Percentiles rank a stretch among this genome's conserved stretches.
phyloP scores from a whole-genome alignment of 2,329 filamentous ascomycete genomes.

The Davidsoniella australis region DNA sequence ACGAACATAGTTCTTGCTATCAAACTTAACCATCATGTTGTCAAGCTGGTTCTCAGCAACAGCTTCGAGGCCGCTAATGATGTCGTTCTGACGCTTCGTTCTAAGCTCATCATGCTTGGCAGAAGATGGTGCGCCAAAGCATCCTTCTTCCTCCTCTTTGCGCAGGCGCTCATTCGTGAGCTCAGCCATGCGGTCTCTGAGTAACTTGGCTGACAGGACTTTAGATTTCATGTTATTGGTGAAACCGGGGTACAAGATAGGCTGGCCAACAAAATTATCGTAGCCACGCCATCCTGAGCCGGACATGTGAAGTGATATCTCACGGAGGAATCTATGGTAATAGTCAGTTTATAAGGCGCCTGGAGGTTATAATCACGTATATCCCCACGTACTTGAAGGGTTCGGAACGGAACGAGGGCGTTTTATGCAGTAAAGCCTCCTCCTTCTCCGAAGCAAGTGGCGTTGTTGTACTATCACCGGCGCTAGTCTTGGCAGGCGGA shows the following conservation, averaged over 20 bases:
- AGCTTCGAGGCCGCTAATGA: slow-evolving; percentile 50
- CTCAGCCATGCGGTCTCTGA: slow-evolving; percentile 58
- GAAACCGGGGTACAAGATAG: slow-evolving; percentile 85
- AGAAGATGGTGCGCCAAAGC: slow-evolving; percentile 27
- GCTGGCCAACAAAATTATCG: slow-evolving; percentile 75
- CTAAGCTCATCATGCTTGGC: slow-evolving; percentile 1
- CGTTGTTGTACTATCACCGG: slow-evolving; percentile 13
- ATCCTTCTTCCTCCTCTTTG: slow-evolving; percentile 38
- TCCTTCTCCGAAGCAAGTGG: slow-evolving; percentile 35
- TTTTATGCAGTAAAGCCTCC: slow-evolving; percentile 59
- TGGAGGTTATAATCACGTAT: not conserved
- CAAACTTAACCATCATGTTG: slow-evolving; percentile 98
- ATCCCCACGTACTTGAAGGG: slow-evolving; percentile 34
- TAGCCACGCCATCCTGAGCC: slow-evolving; percentile 93
- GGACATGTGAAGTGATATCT: slow-evolving; percentile 83
- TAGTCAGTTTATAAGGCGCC: slow-evolving; percentile 10
- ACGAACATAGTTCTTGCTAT: slow-evolving; percentile 82
- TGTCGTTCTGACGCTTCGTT: slow-evolving; percentile 10
- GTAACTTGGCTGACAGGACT: slow-evolving; percentile 58
- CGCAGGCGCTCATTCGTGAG: slow-evolving; percentile 72
- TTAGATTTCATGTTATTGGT: slow-evolving; percentile 71
- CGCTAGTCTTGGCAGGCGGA: slow-evolving; percentile 26
- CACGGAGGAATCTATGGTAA: slow-evolving; percentile 64
- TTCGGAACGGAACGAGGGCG: slow-evolving; percentile 66
- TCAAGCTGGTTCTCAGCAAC: slow-evolving; percentile 78